phyloP scores from a whole-genome alignment of 1,284 basidiomycete genomes.

The Trichosporon inkin region DNA sequence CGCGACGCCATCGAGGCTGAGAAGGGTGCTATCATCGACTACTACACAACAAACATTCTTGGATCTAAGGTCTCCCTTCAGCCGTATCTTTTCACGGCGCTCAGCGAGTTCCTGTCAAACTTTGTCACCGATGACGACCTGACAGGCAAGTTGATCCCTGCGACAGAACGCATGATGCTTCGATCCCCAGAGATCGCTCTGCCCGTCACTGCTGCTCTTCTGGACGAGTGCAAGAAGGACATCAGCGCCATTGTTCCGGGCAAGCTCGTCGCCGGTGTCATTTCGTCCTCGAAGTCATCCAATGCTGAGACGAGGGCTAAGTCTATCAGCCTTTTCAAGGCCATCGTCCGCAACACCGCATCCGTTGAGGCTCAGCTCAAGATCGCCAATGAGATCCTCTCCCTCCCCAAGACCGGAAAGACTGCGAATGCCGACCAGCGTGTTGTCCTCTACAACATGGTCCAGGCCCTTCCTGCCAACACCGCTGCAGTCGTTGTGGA shows the following conservation, averaged over 20 bases:
- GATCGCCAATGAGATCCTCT: constrained; percentile 62
- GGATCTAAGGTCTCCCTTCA: constrained; percentile 39
- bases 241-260: constrained; percentile 59
- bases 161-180: constrained; percentile 46
- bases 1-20: constrained; percentile 31
- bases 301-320: constrained; percentile 62
- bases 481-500: constrained; percentile 60
- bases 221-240: constrained; percentile 48
- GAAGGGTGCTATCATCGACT: constrained; percentile 37
- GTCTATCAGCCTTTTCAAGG: constrained; percentile 61
- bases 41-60: constrained; percentile 42
- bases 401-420: constrained; percentile 73
- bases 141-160: constrained; percentile 39
- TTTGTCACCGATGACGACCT: constrained; percentile 35
- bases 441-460: constrained; percentile 72
- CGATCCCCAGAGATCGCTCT: constrained; percentile 46
- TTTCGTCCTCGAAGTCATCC: constrained; percentile 72
- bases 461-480: constrained; percentile 58
- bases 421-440: constrained; percentile 81
- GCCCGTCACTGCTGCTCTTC: constrained; percentile 41
- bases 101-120: constrained; percentile 33
- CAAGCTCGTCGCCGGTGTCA: constrained; percentile 61
- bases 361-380: constrained; percentile 47
- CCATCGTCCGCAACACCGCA: constrained; percentile 52
- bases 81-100: constrained; percentile 24